Percentiles rank a stretch among this genome's conserved stretches.
phyloP scores from a whole-genome alignment of 2,329 filamentous ascomycete genomes.

The Colletotrichum phormii region DNA sequence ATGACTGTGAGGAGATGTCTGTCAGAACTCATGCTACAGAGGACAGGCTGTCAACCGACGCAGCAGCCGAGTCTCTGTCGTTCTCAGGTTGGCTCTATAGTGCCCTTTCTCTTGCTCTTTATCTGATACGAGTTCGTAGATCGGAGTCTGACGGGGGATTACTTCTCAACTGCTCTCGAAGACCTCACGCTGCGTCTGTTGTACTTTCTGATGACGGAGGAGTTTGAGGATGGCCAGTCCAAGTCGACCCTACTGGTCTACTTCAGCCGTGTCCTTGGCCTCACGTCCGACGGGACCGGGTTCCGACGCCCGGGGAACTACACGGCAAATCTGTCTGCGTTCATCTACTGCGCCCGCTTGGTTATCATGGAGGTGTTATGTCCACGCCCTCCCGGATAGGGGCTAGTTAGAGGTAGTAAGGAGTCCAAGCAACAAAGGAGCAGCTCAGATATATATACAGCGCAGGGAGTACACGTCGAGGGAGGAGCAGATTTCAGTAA shows the following conservation, averaged over 20 bases:
- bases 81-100: background rate
- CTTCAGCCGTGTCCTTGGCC: background rate
- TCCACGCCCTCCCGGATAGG: too few species aligned
- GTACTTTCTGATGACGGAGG: background rate
- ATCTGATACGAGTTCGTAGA: background rate
- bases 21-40: background rate
- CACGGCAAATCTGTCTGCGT: background rate
- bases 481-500: too few species aligned
- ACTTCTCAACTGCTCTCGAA: background rate
- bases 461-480: too few species aligned
- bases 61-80: background rate
- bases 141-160: background rate
- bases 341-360: conserved; percentile 5
- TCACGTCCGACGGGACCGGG: background rate
- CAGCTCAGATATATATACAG: too few species aligned
- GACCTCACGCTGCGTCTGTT: background rate
- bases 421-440: too few species aligned
- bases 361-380: background rate
- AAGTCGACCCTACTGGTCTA: background rate
- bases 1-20: background rate
- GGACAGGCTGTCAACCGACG: background rate
- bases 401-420: too few species aligned
- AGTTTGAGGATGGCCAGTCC: background rate
- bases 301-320: background rate
- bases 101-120: background rate